phyloP scores from a whole-genome alignment of 202 grass and related monocot species.

The Thinopyrum obtusiflorum region DNA sequence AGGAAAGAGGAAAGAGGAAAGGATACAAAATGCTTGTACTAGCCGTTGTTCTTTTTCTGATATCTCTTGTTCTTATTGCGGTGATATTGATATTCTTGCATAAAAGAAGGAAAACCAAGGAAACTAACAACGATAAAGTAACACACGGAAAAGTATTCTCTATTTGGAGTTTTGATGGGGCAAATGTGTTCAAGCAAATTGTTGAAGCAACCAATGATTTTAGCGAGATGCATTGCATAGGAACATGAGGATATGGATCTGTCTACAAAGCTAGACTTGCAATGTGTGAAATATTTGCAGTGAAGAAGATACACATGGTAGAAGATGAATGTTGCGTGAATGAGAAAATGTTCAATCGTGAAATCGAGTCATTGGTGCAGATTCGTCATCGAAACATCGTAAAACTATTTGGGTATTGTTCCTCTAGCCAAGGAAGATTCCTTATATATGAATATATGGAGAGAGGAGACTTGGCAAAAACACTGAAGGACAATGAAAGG shows the following conservation, averaged over 20 bases:
- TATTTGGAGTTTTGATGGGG: neutral
- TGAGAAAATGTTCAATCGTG: neutral
- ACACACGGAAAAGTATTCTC: neutral
- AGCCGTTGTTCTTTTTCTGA: fast-evolving
- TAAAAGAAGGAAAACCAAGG: neutral
- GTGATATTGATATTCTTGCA: neutral
- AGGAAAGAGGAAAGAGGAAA: fast-evolving
- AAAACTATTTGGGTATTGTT: neutral
- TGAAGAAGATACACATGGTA: constrained; percentile 16
- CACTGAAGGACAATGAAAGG: neutral
- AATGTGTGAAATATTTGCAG: neutral
- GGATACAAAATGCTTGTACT: neutral
- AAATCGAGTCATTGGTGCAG: neutral
- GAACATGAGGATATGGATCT: neutral
- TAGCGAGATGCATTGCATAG: neutral
- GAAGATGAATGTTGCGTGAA: neutral
- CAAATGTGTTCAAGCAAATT: neutral
- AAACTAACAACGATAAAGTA: neutral
- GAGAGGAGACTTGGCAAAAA: neutral
- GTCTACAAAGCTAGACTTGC: neutral
- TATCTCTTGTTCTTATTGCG: neutral
- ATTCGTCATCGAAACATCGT: neutral
- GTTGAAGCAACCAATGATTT: neutral
- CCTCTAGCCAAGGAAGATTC: neutral
- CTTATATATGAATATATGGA: neutral